Percentiles rank a stretch among this genome's conserved stretches.
Conservation (phyloP, 495 filamentous ascomycete species). For the Sordaria brevicollis region DNA sequence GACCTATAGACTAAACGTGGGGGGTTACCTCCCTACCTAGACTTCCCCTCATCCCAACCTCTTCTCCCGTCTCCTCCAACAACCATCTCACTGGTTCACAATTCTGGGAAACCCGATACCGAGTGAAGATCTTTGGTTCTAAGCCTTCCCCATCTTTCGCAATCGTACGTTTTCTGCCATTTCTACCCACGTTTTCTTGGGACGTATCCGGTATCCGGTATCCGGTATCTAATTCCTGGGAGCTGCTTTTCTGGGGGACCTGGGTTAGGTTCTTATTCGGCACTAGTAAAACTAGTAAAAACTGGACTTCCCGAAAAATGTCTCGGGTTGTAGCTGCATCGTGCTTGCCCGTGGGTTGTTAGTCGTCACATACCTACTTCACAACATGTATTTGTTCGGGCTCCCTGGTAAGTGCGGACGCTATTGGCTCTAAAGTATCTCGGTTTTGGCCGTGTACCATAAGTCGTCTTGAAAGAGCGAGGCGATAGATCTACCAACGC, state of each 20-base stretch:
- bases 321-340: not conserved
- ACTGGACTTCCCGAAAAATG: not conserved
- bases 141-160: not conserved
- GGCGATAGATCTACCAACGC: not conserved
- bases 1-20: no score
- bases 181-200: not conserved
- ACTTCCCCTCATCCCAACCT: not conserved
- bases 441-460: not conserved
- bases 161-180: not conserved
- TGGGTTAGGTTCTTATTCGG: no score
- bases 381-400: not conserved
- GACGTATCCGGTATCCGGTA: not conserved
- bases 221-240: not conserved
- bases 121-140: not conserved
- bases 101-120: not conserved
- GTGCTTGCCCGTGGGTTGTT: not conserved
- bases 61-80: not conserved
- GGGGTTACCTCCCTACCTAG: no score
- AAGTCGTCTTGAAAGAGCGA: not conserved
- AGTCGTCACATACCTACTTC: not conserved
- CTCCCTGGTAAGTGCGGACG: no score
- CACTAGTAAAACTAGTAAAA: not conserved
- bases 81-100: not conserved
- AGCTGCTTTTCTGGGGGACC: no score
- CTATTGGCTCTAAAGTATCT: not conserved